Conservation (phyloP, 192 early-diverging fungal species). For the Rhizoclosmatium sp. region DNA sequence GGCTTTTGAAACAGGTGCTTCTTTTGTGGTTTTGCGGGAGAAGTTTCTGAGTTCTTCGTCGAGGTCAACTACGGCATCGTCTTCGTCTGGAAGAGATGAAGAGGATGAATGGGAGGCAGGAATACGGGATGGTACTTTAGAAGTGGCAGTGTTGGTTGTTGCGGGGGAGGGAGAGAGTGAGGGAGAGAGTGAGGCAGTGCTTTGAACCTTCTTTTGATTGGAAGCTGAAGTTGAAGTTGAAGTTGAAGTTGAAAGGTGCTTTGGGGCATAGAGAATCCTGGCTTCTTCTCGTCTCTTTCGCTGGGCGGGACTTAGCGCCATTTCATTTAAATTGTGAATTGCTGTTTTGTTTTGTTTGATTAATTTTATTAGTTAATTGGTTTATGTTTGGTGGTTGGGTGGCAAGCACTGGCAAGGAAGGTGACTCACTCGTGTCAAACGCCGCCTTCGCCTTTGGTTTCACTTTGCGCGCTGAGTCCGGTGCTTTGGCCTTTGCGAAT, state of each 20-base stretch:
- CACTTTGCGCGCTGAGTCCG: too few relatives aligned
- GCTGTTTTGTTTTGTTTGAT: background rate
- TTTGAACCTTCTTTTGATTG: background rate
- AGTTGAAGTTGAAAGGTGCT: background rate
- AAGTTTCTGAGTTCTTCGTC: background rate
- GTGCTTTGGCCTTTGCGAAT: too few relatives aligned
- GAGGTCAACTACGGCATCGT: constrained; percentile 4
- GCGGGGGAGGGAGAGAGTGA: background rate
- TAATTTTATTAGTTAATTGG: too few relatives aligned
- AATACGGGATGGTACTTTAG: too few relatives aligned
- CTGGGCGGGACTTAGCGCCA: constrained; percentile 8
- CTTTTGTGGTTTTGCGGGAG: background rate
- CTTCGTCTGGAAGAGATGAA: background rate
- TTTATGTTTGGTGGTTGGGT: too few relatives aligned
- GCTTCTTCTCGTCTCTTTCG: background rate
- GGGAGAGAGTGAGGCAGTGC: background rate
- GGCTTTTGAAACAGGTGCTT: background rate
- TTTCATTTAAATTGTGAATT: background rate
- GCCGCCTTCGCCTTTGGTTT: background rate
- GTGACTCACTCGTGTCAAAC: background rate
- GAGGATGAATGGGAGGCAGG: too few relatives aligned
- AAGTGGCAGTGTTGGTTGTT: background rate
- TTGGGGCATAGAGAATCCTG: background rate
- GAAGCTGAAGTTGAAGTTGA: too few relatives aligned
- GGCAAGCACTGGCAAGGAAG: too few relatives aligned